These are phyloP conservation scores for Blattamonas nauphoetae DNA, from an alignment of 78 protist genomes.

Conservation along the genomic window DNA sequence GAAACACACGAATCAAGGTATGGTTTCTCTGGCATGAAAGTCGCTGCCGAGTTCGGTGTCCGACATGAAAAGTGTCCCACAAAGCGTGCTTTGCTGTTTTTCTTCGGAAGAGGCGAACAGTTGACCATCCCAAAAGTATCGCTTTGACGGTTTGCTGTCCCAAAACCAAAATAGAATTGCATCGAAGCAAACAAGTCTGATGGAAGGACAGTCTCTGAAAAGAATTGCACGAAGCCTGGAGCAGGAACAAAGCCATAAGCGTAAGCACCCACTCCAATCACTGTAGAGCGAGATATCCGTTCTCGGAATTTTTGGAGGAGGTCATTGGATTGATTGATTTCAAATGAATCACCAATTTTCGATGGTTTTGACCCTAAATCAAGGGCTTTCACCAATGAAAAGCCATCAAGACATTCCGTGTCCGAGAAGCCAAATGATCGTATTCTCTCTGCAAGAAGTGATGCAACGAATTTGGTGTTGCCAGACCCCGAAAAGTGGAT, in stretches of 20 bases:
- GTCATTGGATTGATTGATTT: background rate
- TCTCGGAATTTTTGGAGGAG: background rate
- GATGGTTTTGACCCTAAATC: background rate
- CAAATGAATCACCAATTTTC: background rate
- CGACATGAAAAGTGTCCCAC: background rate
- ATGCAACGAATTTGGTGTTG: too few species aligned
- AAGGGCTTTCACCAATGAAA: background rate
- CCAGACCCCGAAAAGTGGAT: too few species aligned
- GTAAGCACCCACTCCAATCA: background rate
- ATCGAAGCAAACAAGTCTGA: background rate
- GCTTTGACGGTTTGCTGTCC: background rate
- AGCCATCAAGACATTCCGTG: background rate
- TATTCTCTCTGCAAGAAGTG: too few species aligned
- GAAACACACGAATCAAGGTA: background rate
- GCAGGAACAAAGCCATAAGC: background rate
- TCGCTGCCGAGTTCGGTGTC: background rate
- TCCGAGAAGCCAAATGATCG: too few species aligned
- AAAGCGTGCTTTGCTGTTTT: background rate
- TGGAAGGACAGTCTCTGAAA: background rate
- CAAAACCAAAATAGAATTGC: background rate
- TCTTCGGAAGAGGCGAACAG: background rate
- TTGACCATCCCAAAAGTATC: background rate
- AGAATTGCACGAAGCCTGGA: background rate
- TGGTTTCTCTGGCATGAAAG: background rate
- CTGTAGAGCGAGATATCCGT: background rate